Base-by-base conservation (phyloP, 2,329 filamentous ascomycete genomes). In the Cladosporium sp. region DNA sequence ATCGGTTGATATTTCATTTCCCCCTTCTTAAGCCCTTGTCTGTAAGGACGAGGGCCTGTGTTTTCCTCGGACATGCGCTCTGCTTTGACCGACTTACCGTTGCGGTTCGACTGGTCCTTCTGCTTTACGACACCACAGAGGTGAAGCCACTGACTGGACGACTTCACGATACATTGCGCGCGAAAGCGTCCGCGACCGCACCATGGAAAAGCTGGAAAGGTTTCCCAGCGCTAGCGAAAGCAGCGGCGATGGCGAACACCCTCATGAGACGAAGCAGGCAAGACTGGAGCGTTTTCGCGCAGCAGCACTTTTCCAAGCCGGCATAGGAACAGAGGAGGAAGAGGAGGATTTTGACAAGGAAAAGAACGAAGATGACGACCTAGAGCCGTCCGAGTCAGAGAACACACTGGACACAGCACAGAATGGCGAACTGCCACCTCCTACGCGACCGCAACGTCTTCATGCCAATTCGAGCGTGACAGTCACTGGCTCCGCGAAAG, bases 391-490 rank as follows among this genome's bases (percentile, higher is more conserved):
- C 15, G 36, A 38, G 9, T 38, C 36, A 19, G 19, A 38, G 3
- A 8, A 15, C 18, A 16, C 16, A 11, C 16, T 16, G 11, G 36
- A 38, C 11, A 22, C 36, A 12, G 7, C 36, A 22, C 36, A 18
- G 12, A 20, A 38, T 36, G 13, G 16, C n/a, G 27, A 13, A 2
- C 19, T 25, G 20, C 20, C 38, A 38, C 4, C 43, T 18, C 43
- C 33, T 11, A 16, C 12, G 29, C 35, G 45, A 15, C 27, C 45
- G 29, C 45, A 48, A 27, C 45, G 45, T n/a, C 45, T 48, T 15
- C 45, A 48, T 13, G 36, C 36, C 16, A 40, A 33, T 18, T 48
- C 45, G 4, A 33, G 16, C 13, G 45, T 39, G 25, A 48, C 45
- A 12, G 45, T 48, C 4, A 40, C 45, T 13, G 27, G 45, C 13